Conservation (phyloP, 2,329 filamentous ascomycete genomes). For the Stachybotrys chlorohalonatus region DNA sequence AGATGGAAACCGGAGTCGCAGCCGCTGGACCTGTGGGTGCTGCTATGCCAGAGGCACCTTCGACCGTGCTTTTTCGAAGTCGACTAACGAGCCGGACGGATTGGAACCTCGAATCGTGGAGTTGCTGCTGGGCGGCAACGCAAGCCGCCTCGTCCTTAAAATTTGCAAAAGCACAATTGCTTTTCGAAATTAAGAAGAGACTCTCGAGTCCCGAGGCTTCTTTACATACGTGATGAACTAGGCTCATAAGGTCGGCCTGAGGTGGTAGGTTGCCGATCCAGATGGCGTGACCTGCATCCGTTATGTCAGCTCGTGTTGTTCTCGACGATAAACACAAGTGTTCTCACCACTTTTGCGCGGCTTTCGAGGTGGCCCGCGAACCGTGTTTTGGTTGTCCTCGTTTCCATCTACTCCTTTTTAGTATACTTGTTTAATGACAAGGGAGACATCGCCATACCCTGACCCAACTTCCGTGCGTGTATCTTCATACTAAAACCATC, state of each 20-base stretch:
- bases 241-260: conserved; percentile 66
- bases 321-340: not conserved
- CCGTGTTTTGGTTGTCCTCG: conserved; percentile 12
- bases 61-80: conserved; percentile 51
- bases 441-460: conserved; percentile 9
- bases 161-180: conserved; percentile 95
- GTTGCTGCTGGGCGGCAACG: conserved; percentile 65
- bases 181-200: conserved; percentile 90
- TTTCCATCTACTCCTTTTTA: not conserved
- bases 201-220: conserved; percentile 76
- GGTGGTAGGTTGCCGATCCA: conserved; percentile 95
- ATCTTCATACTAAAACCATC: conserved; percentile 4
- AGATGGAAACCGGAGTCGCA: conserved; percentile 17
- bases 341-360: conserved; percentile 53
- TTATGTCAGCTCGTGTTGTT: not conserved
- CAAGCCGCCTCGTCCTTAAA: conserved; percentile 77
- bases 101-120: conserved; percentile 87
- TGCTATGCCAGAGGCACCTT: conserved; percentile 35
- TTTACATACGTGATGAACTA: conserved; percentile 87
- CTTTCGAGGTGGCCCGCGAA: conserved; percentile 26
- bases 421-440: not conserved
- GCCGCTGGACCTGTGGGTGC: conserved; percentile 47
- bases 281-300: conserved; percentile 62
- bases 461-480: conserved; percentile 9
- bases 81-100: conserved; percentile 80